Conservation (phyloP, 306 rosid species). For the Acacia crassicarpa region DNA sequence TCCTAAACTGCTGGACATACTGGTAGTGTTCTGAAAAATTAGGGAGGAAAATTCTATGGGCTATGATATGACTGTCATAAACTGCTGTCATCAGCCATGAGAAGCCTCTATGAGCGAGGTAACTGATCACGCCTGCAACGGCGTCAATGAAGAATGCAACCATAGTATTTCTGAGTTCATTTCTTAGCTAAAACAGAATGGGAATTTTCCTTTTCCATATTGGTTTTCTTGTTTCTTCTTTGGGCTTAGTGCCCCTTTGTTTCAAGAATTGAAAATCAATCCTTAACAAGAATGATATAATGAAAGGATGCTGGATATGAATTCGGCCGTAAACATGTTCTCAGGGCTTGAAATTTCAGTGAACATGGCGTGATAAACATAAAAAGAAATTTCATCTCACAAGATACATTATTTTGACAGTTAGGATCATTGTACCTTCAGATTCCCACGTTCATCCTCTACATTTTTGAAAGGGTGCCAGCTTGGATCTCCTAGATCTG, state of each 20-base stretch:
- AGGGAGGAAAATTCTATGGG: too few relatives aligned
- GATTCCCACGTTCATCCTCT: constrained; percentile 30
- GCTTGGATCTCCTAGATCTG: constrained; percentile 58
- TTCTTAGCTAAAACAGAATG: not conserved
- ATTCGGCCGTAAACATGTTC: not conserved
- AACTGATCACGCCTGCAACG: not conserved
- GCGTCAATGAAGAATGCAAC: not conserved
- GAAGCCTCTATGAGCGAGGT: not conserved
- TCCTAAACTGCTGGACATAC: too few relatives aligned
- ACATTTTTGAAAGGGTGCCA: constrained; percentile 84
- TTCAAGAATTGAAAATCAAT: not conserved
- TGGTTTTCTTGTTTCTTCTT: not conserved
- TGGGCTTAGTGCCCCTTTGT: not conserved
- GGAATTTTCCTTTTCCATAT: not conserved
- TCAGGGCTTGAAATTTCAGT: not conserved
- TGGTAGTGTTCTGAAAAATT: too few relatives aligned
- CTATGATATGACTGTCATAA: too few relatives aligned
- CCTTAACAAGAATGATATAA: not conserved
- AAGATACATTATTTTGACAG: not conserved
- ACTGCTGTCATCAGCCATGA: not conserved
- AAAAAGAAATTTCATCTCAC: not conserved
- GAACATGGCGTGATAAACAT: not conserved
- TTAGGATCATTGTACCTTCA: constrained; percentile 32
- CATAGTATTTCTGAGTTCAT: not conserved
- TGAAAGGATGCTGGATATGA: not conserved